Evolutionary conservation across 2,329 filamentous ascomycete species (phyloP).

Genomic region (Phaeosphaeria sp.): DNA sequence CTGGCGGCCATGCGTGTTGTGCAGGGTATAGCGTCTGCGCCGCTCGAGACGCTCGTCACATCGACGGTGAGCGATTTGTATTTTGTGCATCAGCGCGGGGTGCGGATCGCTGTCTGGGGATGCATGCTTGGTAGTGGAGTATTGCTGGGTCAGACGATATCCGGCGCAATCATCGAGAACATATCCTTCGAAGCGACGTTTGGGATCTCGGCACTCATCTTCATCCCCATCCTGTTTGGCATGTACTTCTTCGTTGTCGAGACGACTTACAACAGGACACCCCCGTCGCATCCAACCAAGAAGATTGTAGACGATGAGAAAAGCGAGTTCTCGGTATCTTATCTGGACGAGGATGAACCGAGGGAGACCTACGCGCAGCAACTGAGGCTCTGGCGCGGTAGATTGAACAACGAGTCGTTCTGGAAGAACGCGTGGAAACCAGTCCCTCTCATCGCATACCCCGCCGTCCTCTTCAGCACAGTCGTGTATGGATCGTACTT

Average conservation of each 20-base stretch:
- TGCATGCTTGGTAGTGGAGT: constrained; percentile 46
- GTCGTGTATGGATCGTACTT: constrained; percentile 88
- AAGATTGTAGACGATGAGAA: background rate
- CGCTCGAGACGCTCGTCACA: constrained; percentile 89
- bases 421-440: constrained; percentile 57
- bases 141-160: constrained; percentile 53
- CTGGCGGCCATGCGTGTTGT: constrained; percentile 68
- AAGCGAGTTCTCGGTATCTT: constrained; percentile 14
- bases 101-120: constrained; percentile 78
- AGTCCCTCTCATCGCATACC: constrained; percentile 82
- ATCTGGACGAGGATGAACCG: constrained; percentile 21
- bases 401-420: constrained; percentile 38
- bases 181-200: constrained; percentile 53
- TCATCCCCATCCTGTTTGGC: constrained; percentile 48
- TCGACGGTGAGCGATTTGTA: constrained; percentile 89
- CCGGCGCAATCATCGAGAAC: constrained; percentile 50
- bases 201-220: constrained; percentile 53
- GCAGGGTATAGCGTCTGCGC: constrained; percentile 85
- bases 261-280: constrained; percentile 47
- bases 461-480: constrained; percentile 81
- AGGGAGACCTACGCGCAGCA: constrained; percentile 31
- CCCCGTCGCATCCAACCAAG: constrained; percentile 14
- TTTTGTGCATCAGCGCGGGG: constrained; percentile 84
- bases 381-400: constrained; percentile 38
- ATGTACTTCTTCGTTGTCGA: constrained; percentile 57